These are phyloP conservation scores for Dictyostelium firmibasis DNA, from an alignment of 78 protist genomes.

Conservation along the genomic window DNA sequence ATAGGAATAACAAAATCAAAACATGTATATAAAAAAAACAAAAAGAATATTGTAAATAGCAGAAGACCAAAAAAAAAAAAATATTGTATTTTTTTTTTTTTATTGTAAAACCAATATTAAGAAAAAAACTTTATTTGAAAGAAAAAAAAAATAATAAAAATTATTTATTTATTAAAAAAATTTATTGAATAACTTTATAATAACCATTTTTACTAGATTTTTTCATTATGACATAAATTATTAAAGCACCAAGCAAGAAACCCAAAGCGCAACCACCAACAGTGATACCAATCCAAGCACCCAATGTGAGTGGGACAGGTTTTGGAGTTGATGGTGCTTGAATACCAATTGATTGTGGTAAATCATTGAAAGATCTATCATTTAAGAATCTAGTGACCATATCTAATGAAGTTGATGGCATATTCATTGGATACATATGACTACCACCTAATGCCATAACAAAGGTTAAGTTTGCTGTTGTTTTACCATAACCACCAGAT, in stretches of 20 bases:
- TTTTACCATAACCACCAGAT: slow-evolving; percentile 45
- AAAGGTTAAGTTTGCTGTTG: slow-evolving; percentile 32
- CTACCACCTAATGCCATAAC: not conserved
- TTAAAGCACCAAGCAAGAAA: slow-evolving; percentile 11
- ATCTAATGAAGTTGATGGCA: slow-evolving; percentile 9
- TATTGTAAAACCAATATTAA: not conserved
- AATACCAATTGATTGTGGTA: slow-evolving; percentile 4
- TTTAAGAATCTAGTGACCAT: slow-evolving; percentile 35
- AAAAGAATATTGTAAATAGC: not conserved
- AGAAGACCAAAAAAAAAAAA: too few species aligned
- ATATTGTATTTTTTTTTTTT: too few species aligned
- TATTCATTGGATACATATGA: slow-evolving; percentile 63
- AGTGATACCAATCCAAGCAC: slow-evolving; percentile 35
- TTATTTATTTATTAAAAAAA: not conserved
- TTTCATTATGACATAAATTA: not conserved
- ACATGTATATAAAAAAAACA: too few species aligned
- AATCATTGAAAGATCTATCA: not conserved
- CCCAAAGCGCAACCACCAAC: slow-evolving; percentile 29
- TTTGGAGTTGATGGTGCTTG: not conserved
- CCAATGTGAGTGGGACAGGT: slow-evolving; percentile 5
- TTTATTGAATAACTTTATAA: slow-evolving; percentile 1
- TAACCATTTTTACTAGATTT: not conserved
- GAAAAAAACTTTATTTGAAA: not conserved
- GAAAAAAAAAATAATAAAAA: not conserved
- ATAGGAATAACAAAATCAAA: too few species aligned